Evolutionary conservation across 1,284 basidiomycete genomes (phyloP), one percentile per base, ranked within the genome.

Genomic region (Marasmius oreades): DNA sequence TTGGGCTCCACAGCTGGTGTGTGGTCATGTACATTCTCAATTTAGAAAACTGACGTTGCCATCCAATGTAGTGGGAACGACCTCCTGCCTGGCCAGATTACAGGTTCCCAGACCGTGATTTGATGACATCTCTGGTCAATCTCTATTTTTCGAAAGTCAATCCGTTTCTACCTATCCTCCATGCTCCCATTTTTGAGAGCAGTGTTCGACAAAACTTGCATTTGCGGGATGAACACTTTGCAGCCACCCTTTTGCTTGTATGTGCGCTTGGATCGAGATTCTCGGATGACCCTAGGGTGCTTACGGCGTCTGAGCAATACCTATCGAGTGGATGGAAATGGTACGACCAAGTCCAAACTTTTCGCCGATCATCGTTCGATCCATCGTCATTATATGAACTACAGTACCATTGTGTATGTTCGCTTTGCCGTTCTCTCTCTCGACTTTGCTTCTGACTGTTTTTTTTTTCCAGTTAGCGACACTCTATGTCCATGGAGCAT

Each of bases 251-350:
- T 52, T 62, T 81, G 26, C 66, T 78, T 55, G 68, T 82, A 0
- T 80, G 79, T 60, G 79, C 80, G 12, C 67, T 78, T 54, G 81
- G 75, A 7, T 69, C 77, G 1, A 68, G 78, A 46, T 77, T 69
- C 56, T 69, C 75, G 23, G 69, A 77, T 58, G 81, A 85, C 63
- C 70, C 73, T 5, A 0, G 67, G 77, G 18, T 77, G 79, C 6
- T 62, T 16, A 62, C 55, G 31, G 74, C 74, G 55, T 26, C 28
- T 7, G n/a, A 22, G 8, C 28, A 23, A n/a, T 12, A 22, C 18
- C 50, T 56, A 43, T 77, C 78, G 0, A 72, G 75, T 2, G 81
- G 81, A 5, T 82, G 80, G 80, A 73, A 73, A 44, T 83, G 76
- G 68, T 74, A 81, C 52, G 70, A 70, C n/a, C 74, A 77, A 42